Base-by-base conservation (phyloP, 169 alveolate species). In the Ichthyophthirius multifiliis region DNA sequence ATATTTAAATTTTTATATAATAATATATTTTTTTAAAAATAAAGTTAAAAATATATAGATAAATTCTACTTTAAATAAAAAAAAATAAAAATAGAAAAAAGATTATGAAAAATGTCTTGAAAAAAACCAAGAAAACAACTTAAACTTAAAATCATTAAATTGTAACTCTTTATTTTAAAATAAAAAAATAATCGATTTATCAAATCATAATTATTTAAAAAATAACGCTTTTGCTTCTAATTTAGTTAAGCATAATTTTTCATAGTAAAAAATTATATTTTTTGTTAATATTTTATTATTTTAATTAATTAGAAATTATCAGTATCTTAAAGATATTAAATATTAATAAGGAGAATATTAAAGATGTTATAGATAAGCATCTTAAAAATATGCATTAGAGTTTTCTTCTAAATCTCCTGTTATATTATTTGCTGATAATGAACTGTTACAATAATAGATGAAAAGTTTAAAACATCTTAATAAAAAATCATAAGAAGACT, bases 361-460 rank as follows among this genome's bases (percentile, higher is more conserved):
- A 31, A 76, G 83, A 76, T 67, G 65, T 4, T 48, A 48, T 37
- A 76, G 67, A 31, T 39, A 62, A 1, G 67, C 74, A 23, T 35
- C 74, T 20, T 76, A 76, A 62, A 31, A 62, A 41, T 48, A 76
- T n/a, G 65, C 76, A 2, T 65, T 48, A n/a, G 20, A 55, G 63
- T 63, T 76, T 13, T 43, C 65, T 27, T 41, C 71, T 13, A 47
- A 37, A 31, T 48, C 76, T 41, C 76, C 83, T 62, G 27, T 62
- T 62, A 41, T 76, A 65, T 41, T 63, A 62, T 55, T 45, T 43
- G 83, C 65, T 39, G 83, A 76, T 31, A 76, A 76, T 39, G 83
- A 76, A 15, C 39, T 76, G 3, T 65, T 76, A 5, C 35, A 76
- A 41, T 15, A 55, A 23, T 27, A 55, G 39, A 55, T 55, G 71